Evolutionary conservation across 2,329 filamentous ascomycete species (phyloP), one percentile per base, ranked within the genome.

Genomic region (Anthostomella pinea): DNA sequence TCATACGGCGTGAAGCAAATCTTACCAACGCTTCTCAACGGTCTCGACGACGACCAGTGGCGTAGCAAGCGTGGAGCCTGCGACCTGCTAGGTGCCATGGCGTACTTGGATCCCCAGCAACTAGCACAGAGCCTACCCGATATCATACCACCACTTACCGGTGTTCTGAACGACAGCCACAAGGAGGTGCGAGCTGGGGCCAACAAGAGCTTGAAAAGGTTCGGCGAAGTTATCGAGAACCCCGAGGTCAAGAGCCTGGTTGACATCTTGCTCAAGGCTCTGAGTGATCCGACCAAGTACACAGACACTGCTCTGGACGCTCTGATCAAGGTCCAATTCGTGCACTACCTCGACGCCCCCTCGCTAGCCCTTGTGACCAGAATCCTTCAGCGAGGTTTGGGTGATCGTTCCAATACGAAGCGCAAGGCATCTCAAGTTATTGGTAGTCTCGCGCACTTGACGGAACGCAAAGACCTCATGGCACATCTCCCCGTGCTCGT

Each of bases 51-150:
- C 48, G 81, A 87, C 35, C 91, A 97, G 62, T 98, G 93, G 93
- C 85, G 93, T 56, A 97, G 89, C 68, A 97, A 98, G 67, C 95
- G 95, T 68, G 93, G 94, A 52, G 93, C 93, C 35, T 98, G 93
- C 58, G 93, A 98, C 59, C 82, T 95, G 17, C 76, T 98, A 10
- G 93, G 93, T 60, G 93, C 93, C 45, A 98, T 98, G 93, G 94
- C 93, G 5, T 98, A 98, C 60, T 78, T 98, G 20, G 93, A 97
- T 60, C 91, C 94, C 6, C 86, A 96, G 49, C 93, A 98, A 62
- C 77, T 98, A 13, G 89, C 93, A 1, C 77, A 85, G 51, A 97
- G 90, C 60, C 69, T 98, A 54, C 93, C 93, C 2, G 90, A 95
- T 38, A 98, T 98, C 51, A 98, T 98, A 50, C 93, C 94, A 17